Evolutionary conservation across 129 eudicot genomes (phyloP).

Genomic region (Artemisia tridentata): DNA sequence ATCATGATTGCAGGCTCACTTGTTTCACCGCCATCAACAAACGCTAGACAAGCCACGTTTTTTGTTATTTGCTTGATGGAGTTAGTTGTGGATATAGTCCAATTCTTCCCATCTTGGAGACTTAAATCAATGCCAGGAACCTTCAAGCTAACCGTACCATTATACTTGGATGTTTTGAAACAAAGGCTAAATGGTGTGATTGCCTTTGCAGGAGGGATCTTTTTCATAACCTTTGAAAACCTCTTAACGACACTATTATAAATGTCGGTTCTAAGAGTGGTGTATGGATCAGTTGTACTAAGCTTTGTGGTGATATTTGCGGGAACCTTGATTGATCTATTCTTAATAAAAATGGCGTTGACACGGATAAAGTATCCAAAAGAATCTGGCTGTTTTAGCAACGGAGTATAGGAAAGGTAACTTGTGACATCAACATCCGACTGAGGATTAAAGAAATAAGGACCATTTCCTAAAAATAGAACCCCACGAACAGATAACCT

Average conservation of each 20-base stretch:
- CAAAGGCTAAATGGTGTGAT: slow-evolving; percentile 2
- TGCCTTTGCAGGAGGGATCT: not conserved
- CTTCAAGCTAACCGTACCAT: not conserved
- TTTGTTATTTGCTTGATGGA: slow-evolving; percentile 13
- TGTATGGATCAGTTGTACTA: slow-evolving; percentile 7
- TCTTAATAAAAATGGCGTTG: not conserved
- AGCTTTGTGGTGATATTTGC: slow-evolving; percentile 1
- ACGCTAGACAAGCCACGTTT: not conserved
- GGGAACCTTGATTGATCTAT: not conserved
- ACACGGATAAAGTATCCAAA: slow-evolving; percentile 5
- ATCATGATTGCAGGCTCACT: slow-evolving; percentile 25
- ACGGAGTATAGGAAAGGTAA: not conserved
- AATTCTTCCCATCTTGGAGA: slow-evolving; percentile 3
- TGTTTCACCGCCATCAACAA: slow-evolving; percentile 29
- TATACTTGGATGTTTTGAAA: not conserved
- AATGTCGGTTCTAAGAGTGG: slow-evolving; percentile 3
- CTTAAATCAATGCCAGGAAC: slow-evolving; percentile 11
- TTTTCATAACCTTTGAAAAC: not conserved
- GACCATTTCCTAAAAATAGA: slow-evolving; percentile 24
- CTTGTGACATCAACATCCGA: not conserved
- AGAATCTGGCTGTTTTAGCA: slow-evolving; percentile 1
- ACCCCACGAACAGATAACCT: slow-evolving; percentile 28
- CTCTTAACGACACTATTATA: not conserved
- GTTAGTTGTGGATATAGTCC: slow-evolving; percentile 9
- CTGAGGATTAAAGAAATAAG: not conserved